A percentile compares a stretch with the other conserved stretches of the same genome.
phyloP scores from a whole-genome alignment of 176 grass and related monocot species.

The sorghum (Sorghum bicolor) region DNA sequence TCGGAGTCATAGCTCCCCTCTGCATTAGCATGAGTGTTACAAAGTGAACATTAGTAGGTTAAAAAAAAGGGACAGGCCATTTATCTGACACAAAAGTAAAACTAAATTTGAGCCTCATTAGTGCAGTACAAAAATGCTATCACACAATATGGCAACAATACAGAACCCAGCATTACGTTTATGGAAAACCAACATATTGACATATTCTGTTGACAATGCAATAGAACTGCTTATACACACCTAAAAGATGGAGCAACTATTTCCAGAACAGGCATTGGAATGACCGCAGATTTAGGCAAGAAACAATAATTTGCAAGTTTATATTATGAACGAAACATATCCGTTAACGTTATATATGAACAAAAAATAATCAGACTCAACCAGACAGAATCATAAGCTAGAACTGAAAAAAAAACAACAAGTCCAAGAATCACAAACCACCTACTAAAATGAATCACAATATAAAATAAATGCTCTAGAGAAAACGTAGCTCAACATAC shows the following conservation, averaged over 20 bases:
- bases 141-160: slow-evolving; percentile 3
- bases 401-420: neutral
- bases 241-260: neutral
- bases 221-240: neutral
- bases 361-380: neutral
- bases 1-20: slow-evolving; percentile 90
- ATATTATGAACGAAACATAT: neutral
- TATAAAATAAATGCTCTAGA: neutral
- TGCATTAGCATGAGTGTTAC: slow-evolving; percentile 13
- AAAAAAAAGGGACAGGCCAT: neutral
- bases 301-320: neutral
- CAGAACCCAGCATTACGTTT: neutral
- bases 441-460: neutral
- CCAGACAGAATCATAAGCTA: neutral
- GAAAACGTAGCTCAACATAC: slow-evolving; percentile 36
- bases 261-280: neutral
- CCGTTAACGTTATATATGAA: neutral
- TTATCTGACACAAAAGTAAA: neutral
- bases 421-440: neutral
- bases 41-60: neutral
- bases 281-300: neutral
- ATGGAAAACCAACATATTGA: neutral
- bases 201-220: neutral
- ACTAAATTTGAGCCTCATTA: neutral
- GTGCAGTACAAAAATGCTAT: neutral